phyloP scores from a whole-genome alignment of 352 stramenopile species.

The Achlya hypogyna region DNA sequence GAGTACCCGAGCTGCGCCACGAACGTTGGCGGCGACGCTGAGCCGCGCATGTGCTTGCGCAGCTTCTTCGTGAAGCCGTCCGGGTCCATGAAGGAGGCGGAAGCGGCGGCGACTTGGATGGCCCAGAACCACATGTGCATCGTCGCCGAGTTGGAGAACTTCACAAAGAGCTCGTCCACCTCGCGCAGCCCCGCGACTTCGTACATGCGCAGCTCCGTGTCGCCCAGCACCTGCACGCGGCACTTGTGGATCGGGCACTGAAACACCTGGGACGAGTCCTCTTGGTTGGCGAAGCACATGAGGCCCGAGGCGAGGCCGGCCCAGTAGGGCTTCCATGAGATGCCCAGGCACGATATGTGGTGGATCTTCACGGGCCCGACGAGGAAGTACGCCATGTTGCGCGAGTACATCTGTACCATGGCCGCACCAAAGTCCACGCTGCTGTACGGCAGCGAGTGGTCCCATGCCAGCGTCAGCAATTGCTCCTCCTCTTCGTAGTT shows the following conservation, averaged over 20 bases:
- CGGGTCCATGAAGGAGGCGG: background rate
- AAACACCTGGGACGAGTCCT: slow-evolving; percentile 11
- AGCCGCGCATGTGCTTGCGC: background rate
- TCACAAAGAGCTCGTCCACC: slow-evolving; percentile 12
- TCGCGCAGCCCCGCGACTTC: slow-evolving; percentile 13
- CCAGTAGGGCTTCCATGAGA: slow-evolving; percentile 12
- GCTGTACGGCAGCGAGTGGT: slow-evolving; percentile 4
- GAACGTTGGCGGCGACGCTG: background rate
- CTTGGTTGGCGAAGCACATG: background rate
- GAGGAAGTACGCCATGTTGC: background rate
- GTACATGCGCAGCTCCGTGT: slow-evolving; percentile 11
- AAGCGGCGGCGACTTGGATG: slow-evolving; percentile 5
- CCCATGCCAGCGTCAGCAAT: slow-evolving; percentile 2
- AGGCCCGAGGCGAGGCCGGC: slow-evolving; percentile 1
- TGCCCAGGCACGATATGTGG: slow-evolving; percentile 12
- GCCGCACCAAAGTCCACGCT: slow-evolving; percentile 8
- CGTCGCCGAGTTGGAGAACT: slow-evolving; percentile 11
- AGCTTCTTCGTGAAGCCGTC: slow-evolving; percentile 9
- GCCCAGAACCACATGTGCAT: slow-evolving; percentile 16
- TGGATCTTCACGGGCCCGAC: slow-evolving; percentile 9
- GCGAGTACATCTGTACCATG: background rate
- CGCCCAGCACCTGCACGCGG: slow-evolving; percentile 8
- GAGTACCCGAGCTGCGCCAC: background rate
- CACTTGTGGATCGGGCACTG: slow-evolving; percentile 15
- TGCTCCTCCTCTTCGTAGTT: slow-evolving; percentile 17